Evolutionary conservation across 768 basidiomycete species (phyloP).

Genomic region (Xerocomellus chrysenteron): DNA sequence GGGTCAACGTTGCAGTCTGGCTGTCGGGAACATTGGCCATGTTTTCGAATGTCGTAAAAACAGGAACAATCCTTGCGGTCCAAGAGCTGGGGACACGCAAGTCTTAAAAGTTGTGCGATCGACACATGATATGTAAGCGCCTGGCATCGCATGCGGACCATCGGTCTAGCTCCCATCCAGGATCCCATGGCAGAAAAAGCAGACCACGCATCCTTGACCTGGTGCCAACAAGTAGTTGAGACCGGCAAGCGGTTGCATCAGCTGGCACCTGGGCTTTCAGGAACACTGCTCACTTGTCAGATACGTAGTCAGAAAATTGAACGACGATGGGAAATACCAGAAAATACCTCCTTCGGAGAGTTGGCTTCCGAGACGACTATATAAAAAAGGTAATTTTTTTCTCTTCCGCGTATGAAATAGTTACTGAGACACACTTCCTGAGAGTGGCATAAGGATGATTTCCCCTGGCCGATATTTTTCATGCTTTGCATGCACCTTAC

Average conservation of each 20-base stretch:
- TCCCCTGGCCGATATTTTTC: background rate
- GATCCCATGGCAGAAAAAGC: background rate
- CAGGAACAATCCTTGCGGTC: background rate
- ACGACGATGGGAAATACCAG: background rate
- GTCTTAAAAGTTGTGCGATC: constrained; percentile 1
- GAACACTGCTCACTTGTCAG: background rate
- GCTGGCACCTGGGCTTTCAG: background rate
- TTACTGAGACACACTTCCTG: background rate
- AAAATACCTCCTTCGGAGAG: background rate
- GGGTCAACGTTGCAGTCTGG: background rate
- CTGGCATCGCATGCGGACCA: too few relatives aligned
- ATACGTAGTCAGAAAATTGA: background rate
- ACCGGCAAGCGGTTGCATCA: background rate
- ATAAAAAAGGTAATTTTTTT: background rate
- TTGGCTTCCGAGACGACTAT: background rate
- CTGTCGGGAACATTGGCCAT: constrained; percentile 6
- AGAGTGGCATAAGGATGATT: too few relatives aligned
- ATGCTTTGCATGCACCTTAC: background rate
- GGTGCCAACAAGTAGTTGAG: background rate
- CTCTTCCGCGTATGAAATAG: background rate
- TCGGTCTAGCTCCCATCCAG: background rate
- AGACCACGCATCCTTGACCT: background rate
- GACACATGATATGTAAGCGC: background rate
- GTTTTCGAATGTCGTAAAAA: background rate
- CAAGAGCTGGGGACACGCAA: background rate